Base-by-base conservation (phyloP, 148 eudicot genomes). In the Persicaria tinctoria region DNA sequence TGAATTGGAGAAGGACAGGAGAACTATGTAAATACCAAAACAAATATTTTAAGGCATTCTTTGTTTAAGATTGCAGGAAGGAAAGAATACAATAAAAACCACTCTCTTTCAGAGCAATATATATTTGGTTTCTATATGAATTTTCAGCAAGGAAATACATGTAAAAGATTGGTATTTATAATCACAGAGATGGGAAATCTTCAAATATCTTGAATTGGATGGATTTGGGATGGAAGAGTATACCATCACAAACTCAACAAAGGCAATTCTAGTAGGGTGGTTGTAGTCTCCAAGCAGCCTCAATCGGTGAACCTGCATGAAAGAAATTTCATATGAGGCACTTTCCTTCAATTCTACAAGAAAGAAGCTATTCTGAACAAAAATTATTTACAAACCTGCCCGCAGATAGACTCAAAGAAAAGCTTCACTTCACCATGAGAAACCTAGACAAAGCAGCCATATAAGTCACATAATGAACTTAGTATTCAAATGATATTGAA, bases 241-340 rank as follows among this genome's bases (percentile, higher is more conserved):
- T 91, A 93, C 98, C 92, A 89, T 82, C 46, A 83, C 87, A 81
- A 93, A 93, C 90, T 93, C 98, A 49, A 93, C 98, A 76, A 93
- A 93, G 73, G 93, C 98, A 84, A 93, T 93, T 71, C 97, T 93
- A 75, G 98, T 93, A 8, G 91, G 85, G 77, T 93, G 98, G 82
- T 93, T 89, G 83, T 87, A 87, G 78, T 93, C 98, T 77, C 98
- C 98, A 55, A 93, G 94, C 90, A 93, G 82, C 94, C 98, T 91
- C 85, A 93, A 74, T 74, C 97, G 97, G 6, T 77, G 83, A 77
- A 93, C 98, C 98, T 49, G 50, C 1, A 56, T 9, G 47, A 66
- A 38, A 66, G 3, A 41, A 66, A 41, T 14, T 66, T 66, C 70
- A 41, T 47, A 12, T 66, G 47, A 16, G 47, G 46, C 48, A 66